A percentile compares a stretch with the other conserved stretches of the same genome.
Conservation (phyloP, 148 eudicot genomes). For the Vaccinium darrowii region DNA sequence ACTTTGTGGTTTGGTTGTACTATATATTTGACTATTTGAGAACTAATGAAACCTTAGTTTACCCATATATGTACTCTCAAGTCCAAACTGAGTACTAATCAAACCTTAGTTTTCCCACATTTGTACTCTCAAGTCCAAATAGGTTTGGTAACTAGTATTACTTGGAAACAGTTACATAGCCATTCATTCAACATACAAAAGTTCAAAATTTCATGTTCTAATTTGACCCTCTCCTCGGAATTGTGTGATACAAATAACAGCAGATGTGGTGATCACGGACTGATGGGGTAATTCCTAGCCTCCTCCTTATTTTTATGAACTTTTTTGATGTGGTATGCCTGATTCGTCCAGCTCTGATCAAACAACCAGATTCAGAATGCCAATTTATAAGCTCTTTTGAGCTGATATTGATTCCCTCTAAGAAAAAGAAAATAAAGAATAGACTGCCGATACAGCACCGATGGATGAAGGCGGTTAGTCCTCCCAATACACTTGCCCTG, state of each 20-base stretch:
- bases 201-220: not conserved
- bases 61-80: not conserved
- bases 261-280: not conserved
- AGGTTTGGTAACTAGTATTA: not conserved
- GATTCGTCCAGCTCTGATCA: too few species aligned
- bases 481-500: too few species aligned
- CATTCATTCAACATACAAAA: not conserved
- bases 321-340: too few species aligned
- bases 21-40: not conserved
- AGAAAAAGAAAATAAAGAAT: too few species aligned
- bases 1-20: not conserved
- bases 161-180: not conserved
- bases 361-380: too few species aligned
- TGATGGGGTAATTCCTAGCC: not conserved
- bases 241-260: not conserved
- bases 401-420: too few species aligned
- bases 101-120: not conserved
- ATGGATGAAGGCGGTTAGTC: too few species aligned
- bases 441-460: too few species aligned
- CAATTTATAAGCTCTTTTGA: too few species aligned
- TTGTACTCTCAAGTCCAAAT: not conserved
- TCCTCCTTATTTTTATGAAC: not conserved
- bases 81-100: not conserved
- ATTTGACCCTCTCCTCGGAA: not conserved
- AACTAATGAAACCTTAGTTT: not conserved